Base-by-base conservation (phyloP, 805 yeast genomes). In the Sugiyamaella marilandica region DNA sequence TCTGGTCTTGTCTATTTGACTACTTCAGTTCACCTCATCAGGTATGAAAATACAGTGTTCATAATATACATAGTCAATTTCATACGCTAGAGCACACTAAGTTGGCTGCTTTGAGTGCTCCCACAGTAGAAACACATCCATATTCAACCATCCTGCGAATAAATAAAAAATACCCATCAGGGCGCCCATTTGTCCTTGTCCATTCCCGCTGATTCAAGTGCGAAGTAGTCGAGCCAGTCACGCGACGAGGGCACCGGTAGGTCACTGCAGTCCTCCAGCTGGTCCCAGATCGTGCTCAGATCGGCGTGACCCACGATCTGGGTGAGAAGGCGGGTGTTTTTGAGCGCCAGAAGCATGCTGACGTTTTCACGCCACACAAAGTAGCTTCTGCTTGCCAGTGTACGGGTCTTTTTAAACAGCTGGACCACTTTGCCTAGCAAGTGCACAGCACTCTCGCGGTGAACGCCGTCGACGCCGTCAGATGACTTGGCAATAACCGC, bases 361-460 rank as follows among this genome's bases (percentile, higher is more conserved):
- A 55, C 32, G 34, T 55, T 48, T 32, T 53, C 50, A 37, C 51
- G 50, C 58, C 58, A 55, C 7, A 47, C 50, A 24, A 21, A 47
- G 48, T 51, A 55, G 26, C 39, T 36, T 13, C 34, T 16, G 18
- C 47, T 31, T 3, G 48, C 55, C 9, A 50, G 36, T 13, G 21
- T 45, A 10, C 39, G 44, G 13, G 51, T 50, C 47, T 45, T 33
- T 36, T 45, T 36, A 32, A 45, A 55, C 14, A 50, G n/a, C 10
- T 39, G 37, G 18, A 55, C 41, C 4, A 46, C 37, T 11, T 39
- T 44, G 10, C 45, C 37, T 33, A 55, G 52, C 33, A 48, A n/a
- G 10, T 47, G 29, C 11, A 36, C 37, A 10, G 49, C 45, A 21
- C 26, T n/a, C 13, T 36, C 35, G 11, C 32, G 21, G 24, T 21